phyloP scores from a whole-genome alignment of 306 rosid species.

The Psophocarpus tetragonolobus region DNA sequence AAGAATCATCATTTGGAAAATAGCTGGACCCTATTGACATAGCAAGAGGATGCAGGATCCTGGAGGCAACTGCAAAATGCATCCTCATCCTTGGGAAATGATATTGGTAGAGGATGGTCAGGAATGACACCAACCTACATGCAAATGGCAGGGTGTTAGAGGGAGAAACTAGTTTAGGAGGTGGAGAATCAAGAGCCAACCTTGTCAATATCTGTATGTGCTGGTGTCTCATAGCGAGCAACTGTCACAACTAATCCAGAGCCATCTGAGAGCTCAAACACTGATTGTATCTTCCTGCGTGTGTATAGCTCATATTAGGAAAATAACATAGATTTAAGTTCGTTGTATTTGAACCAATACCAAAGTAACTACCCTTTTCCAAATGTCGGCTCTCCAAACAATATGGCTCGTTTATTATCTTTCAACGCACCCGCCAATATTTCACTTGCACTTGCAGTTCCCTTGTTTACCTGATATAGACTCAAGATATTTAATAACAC shows the following conservation, averaged over 20 bases:
- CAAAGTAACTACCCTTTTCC: slow-evolving; percentile 81
- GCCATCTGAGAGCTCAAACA: slow-evolving; percentile 91
- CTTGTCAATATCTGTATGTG: slow-evolving; percentile 88
- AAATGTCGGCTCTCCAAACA: slow-evolving; percentile 93
- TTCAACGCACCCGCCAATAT: slow-evolving; percentile 96
- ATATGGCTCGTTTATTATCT: slow-evolving; percentile 86
- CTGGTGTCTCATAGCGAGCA: slow-evolving; percentile 96
- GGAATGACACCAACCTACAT: slow-evolving; percentile 90
- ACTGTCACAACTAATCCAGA: slow-evolving; percentile 93
- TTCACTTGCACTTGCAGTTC: slow-evolving; percentile 99
- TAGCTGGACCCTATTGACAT: slow-evolving; percentile 65
- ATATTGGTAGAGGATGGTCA: slow-evolving; percentile 80
- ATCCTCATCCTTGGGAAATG: slow-evolving; percentile 88
- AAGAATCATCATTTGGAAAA: slow-evolving; percentile 59
- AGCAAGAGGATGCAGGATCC: slow-evolving; percentile 84
- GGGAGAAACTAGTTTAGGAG: neutral
- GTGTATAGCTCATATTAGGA: slow-evolving; percentile 35
- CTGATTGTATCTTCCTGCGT: slow-evolving; percentile 94
- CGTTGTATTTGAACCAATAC: slow-evolving; percentile 22
- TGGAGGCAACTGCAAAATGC: slow-evolving; percentile 81
- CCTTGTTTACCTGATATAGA: slow-evolving; percentile 80
- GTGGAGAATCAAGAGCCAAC: slow-evolving; percentile 41
- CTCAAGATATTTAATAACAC: slow-evolving; percentile 24
- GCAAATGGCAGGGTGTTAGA: slow-evolving; percentile 10
- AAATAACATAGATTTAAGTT: neutral